Evolutionary conservation across 345 rosid genomes (phyloP).

Genomic region (Theobroma cacao): DNA sequence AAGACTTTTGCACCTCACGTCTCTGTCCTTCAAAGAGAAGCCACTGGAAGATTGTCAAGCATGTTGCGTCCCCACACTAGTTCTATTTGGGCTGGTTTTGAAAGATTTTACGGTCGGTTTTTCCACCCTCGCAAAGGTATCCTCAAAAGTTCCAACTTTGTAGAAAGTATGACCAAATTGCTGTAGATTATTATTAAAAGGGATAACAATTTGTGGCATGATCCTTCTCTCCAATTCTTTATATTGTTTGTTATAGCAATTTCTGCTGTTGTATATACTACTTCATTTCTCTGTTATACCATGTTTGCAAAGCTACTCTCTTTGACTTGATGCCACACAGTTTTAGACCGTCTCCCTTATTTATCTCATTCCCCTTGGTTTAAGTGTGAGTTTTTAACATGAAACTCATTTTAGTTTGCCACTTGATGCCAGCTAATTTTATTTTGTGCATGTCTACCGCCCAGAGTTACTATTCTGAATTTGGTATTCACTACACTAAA

Average conservation of each 20-base stretch:
- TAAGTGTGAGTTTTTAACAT: background rate
- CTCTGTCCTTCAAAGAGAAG: slow-evolving; percentile 45
- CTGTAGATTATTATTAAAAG: background rate
- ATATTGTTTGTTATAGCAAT: background rate
- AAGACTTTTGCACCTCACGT: slow-evolving; percentile 36
- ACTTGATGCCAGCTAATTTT: background rate
- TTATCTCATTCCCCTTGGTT: background rate
- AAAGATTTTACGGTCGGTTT: slow-evolving; percentile 39
- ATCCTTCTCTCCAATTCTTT: background rate
- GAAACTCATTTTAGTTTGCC: background rate
- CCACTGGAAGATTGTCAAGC: slow-evolving; percentile 38
- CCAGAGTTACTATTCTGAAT: background rate
- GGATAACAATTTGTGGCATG: background rate
- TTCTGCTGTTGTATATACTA: background rate
- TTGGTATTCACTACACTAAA: background rate
- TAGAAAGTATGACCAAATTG: background rate
- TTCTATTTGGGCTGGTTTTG: slow-evolving; percentile 38
- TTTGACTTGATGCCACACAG: background rate
- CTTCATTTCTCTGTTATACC: background rate
- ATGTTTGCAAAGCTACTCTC: background rate
- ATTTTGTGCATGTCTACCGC: background rate
- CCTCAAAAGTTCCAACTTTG: background rate
- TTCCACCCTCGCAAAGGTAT: slow-evolving; percentile 52
- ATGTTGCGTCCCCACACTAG: slow-evolving; percentile 27
- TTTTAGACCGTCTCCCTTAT: background rate